phyloP scores from a whole-genome alignment of 768 basidiomycete genomes.

The Clitopilus hobsonii region DNA sequence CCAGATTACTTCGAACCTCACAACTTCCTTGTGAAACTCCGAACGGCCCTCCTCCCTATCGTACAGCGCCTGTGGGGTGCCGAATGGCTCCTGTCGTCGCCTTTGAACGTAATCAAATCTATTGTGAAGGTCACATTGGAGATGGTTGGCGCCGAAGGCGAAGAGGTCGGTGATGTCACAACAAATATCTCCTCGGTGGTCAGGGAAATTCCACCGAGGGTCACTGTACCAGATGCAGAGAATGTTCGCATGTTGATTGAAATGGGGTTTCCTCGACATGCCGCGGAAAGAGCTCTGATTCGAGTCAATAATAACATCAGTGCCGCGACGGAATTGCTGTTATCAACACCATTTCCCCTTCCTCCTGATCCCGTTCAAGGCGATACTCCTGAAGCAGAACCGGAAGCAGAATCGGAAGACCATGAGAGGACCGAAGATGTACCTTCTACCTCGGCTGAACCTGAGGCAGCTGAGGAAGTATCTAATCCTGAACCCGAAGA shows the following conservation, averaged over 20 bases:
- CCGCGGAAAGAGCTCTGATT: constrained; percentile 76
- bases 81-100: constrained; percentile 74
- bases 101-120: constrained; percentile 68
- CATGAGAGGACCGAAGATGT: constrained; percentile 8
- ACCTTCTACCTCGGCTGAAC: background rate
- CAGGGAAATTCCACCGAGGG: constrained; percentile 39
- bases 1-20: constrained; percentile 79
- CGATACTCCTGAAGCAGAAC: constrained; percentile 18
- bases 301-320: constrained; percentile 87
- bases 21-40: constrained; percentile 81
- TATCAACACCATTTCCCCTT: constrained; percentile 77
- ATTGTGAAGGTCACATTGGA: constrained; percentile 77
- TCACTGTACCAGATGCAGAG: constrained; percentile 64
- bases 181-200: background rate
- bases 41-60: constrained; percentile 65
- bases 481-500: constrained; percentile 17
- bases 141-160: constrained; percentile 77
- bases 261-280: constrained; percentile 95
- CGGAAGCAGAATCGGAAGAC: constrained; percentile 9
- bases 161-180: constrained; percentile 36
- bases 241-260: constrained; percentile 82
- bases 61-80: constrained; percentile 75
- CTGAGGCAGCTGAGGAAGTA: constrained; percentile 13
- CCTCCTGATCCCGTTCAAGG: constrained; percentile 60
- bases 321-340: constrained; percentile 82